Evolutionary conservation across 345 rosid species (phyloP), one percentile per base, ranked within the genome.

Genomic region (Lepidium sativum): DNA sequence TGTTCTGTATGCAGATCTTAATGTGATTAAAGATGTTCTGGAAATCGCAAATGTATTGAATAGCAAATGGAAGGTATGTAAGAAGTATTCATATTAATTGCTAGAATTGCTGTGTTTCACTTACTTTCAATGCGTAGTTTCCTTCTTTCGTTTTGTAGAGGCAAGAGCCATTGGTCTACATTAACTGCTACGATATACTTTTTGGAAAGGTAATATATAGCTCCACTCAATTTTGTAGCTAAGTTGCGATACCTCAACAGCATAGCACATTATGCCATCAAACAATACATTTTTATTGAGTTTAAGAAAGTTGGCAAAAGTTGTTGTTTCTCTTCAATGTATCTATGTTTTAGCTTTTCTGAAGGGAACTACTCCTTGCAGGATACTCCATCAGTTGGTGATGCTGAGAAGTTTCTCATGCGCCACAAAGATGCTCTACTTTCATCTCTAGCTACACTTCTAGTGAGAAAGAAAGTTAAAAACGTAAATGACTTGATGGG

Each of bases 1-100:
- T 52, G 6, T 35, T 65, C 6, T 57, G 8, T 60, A 27, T 70
- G 69, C 87, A 92, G 98, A 82, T 81, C 88, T 87, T 56, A 58
- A 54, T 44, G 73, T 89, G 54, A 79, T 89, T 25, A 87, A 86
- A 67, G 87, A 84, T 49, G 86, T 87, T n/a, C 68, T 92, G 69
- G 88, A 83, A 73, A 66, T 73, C 47, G 79, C 84, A 40, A 67
- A 68, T 42, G 33, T 87, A 13, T 74, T 92, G 54, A 89, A 78
- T 77, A 77, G 82, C 73, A 81, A 81, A 67, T 86, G 87, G 95
- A 89, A 89, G 97, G 98, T 92, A 72, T 43, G 37, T 39, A 33
- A 16, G 3, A 23, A 16, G 3, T 37, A 27, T 23, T 45, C 14
- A 6, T 49, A 6, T 18, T 39, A 32, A 8, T 56, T 9, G 54